Evolutionary conservation across 2,329 filamentous ascomycete species (phyloP).

Genomic region (Gremmenia infestans): DNA sequence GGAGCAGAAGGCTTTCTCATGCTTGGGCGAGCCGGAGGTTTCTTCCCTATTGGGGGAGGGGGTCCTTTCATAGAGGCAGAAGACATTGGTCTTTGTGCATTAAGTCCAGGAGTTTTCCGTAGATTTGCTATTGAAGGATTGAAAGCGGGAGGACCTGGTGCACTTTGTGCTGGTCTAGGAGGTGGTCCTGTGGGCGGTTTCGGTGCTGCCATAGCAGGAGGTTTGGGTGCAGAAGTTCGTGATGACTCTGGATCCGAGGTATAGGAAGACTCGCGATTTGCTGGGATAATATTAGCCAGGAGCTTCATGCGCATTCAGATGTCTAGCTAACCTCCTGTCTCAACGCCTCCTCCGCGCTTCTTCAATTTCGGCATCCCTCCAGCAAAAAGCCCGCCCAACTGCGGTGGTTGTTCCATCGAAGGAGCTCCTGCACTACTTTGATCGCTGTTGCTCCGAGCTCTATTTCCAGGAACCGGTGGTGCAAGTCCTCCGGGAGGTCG

Average conservation of each 20-base stretch:
- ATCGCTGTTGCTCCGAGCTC: conserved; percentile 82
- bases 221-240: conserved; percentile 52
- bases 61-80: conserved; percentile 61
- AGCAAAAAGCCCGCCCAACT: conserved; percentile 82
- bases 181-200: conserved; percentile 56
- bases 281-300: conserved; percentile 35
- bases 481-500: conserved; percentile 60
- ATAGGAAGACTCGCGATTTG: conserved; percentile 66
- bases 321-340: conserved; percentile 57
- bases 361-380: conserved; percentile 94
- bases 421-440: conserved; percentile 43
- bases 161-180: conserved; percentile 43
- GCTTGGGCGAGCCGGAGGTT: conserved; percentile 58
- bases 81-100: conserved; percentile 52
- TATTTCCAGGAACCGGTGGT: conserved; percentile 63
- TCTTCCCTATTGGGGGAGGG: conserved; percentile 74
- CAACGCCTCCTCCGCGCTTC: conserved; percentile 75
- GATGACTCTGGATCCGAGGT: conserved; percentile 73
- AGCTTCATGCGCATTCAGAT: background rate
- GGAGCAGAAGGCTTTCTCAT: conserved; percentile 48
- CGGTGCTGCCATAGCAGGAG: conserved; percentile 50
- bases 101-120: conserved; percentile 50
- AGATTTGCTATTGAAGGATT: conserved; percentile 54
- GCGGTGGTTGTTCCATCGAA: conserved; percentile 60
- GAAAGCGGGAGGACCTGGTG: conserved; percentile 44